Evolutionary conservation across 495 filamentous ascomycete genomes (phyloP).

Genomic region (Hyaloscypha bicolor): DNA sequence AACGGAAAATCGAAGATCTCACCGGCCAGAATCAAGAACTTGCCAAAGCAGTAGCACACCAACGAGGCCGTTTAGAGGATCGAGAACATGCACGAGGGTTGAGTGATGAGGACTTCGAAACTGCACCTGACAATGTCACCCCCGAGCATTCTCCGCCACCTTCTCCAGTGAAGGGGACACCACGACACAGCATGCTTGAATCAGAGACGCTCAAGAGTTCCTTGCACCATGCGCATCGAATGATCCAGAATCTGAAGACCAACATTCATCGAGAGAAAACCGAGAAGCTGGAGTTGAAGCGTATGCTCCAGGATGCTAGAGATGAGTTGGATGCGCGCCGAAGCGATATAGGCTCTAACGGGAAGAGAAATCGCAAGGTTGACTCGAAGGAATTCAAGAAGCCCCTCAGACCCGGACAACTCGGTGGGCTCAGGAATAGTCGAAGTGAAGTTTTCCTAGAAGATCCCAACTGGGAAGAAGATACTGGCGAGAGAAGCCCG

Average conservation of each 20-base stretch:
- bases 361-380: conserved; percentile 68
- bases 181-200: conserved; percentile 85
- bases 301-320: conserved; percentile 92
- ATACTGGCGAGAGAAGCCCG: conserved; percentile 56
- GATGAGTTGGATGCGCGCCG: conserved; percentile 87
- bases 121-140: conserved; percentile 68
- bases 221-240: conserved; percentile 89
- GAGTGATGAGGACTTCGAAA: conserved; percentile 63
- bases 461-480: conserved; percentile 94
- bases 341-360: conserved; percentile 45
- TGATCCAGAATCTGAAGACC: conserved; percentile 92
- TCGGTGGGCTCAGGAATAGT: conserved; percentile 76
- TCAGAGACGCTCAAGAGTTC: conserved; percentile 94
- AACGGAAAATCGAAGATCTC: conserved; percentile 83
- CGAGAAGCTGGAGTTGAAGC: conserved; percentile 92
- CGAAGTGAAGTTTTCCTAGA: conserved; percentile 74
- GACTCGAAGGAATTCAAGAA: conserved; percentile 77
- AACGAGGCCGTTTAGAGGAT: conserved; percentile 70
- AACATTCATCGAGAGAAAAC: conserved; percentile 97
- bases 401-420: conserved; percentile 66
- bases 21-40: conserved; percentile 87
- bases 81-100: conserved; percentile 58
- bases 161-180: conserved; percentile 88
- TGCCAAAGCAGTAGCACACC: conserved; percentile 71
- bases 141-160: conserved; percentile 89